Evolutionary conservation across 2,329 filamentous ascomycete species (phyloP), one percentile per base, ranked within the genome.

Genomic region (Talaromyces sp.): DNA sequence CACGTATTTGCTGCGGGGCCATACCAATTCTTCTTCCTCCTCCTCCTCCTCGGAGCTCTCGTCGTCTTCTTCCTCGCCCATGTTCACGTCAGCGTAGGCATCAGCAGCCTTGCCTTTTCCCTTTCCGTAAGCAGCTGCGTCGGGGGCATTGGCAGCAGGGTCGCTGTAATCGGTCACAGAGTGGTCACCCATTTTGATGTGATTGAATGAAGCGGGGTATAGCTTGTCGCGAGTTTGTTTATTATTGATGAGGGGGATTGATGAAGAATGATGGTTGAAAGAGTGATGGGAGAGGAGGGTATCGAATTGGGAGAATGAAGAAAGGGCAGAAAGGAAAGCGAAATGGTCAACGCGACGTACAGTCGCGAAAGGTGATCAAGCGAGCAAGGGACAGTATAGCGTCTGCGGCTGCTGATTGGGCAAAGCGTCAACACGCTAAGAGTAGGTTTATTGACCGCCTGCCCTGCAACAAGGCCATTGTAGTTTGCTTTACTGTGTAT

Each of bases 71-170:
- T 66, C 60, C 31, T 66, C 63, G 27, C 50, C 66, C 63, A 63
- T 66, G 49, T 62, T 63, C 54, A 61, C 43, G 5, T 65, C 65
- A 11, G 43, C 63, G 22, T 60, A 41, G 1, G 78, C 39, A 59
- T 87, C 85, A 47, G 81, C 76, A 47, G 86, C 89, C 84, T 97
- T 97, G 82, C 92, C 92, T 85, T 97, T 97, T 80, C 91, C 92
- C 85, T 96, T 96, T 78, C 83, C 81, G 73, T 87, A 84, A 67
- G 82, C 76, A 67, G 75, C 70, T 35, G 72, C 73, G 64, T 75
- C 74, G 65, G 74, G 68, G 56, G 72, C 68, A 69, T 72, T 71
- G 65, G 78, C 74, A 68, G 82, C 77, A 68, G 85, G 74, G 69
- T 77, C 71, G 70, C 68, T 70, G n/a, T 72, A 68, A 49, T 71